Percentiles rank a stretch among this genome's conserved stretches.
phyloP scores from a whole-genome alignment of 257 asterid genomes.

The Nyctanthes arbortristis region DNA sequence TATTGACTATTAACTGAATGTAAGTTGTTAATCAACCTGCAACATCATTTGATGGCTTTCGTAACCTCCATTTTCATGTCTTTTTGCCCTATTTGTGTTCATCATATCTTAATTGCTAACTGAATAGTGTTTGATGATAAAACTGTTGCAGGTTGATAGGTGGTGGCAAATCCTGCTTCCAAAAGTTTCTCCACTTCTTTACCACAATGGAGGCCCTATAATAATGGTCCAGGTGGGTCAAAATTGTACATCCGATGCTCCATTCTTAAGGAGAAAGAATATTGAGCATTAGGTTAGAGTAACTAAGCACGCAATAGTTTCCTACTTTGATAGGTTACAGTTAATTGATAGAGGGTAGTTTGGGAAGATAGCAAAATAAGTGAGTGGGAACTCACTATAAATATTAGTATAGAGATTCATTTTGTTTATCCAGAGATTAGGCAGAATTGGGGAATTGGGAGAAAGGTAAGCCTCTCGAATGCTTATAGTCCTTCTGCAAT shows the following conservation, averaged over 20 bases:
- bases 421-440: too few relatives aligned
- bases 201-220: conserved; percentile 86
- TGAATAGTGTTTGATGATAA: conserved; percentile 10
- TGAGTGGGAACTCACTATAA: too few relatives aligned
- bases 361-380: too few relatives aligned
- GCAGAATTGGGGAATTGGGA: too few relatives aligned
- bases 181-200: conserved; percentile 68
- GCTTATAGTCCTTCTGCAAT: too few relatives aligned
- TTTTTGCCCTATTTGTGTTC: not conserved
- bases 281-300: conserved; percentile 4
- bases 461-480: too few relatives aligned
- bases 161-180: conserved; percentile 94
- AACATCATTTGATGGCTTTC: conserved; percentile 9
- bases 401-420: too few relatives aligned
- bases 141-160: conserved; percentile 63
- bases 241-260: conserved; percentile 5
- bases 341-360: too few relatives aligned
- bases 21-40: conserved; percentile 8
- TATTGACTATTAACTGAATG: not conserved
- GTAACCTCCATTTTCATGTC: not conserved
- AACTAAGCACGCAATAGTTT: too few relatives aligned
- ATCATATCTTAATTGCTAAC: not conserved
- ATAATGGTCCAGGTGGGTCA: conserved; percentile 84
- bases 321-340: too few relatives aligned
- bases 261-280: conserved; percentile 1